Evolutionary conservation across 306 rosid genomes (phyloP).

Genomic region (Erythrophleum fordii): DNA sequence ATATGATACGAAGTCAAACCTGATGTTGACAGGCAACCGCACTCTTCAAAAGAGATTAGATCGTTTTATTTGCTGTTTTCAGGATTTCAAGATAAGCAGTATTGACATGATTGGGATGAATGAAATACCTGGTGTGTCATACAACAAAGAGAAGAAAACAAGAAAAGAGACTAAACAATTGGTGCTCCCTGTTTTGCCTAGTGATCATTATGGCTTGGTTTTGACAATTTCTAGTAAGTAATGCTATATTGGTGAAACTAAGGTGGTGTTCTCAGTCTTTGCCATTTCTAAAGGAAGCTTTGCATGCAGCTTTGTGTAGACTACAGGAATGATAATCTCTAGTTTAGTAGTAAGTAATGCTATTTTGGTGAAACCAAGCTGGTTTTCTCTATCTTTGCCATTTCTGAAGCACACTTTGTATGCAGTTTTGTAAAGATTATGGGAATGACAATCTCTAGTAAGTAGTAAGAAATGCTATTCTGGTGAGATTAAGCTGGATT

Average conservation of each 20-base stretch:
- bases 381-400: conserved; percentile 1
- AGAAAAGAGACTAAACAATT: conserved; percentile 63
- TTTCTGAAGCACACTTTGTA: conserved; percentile 42
- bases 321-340: conserved; percentile 3
- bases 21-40: conserved; percentile 78
- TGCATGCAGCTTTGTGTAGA: conserved; percentile 55
- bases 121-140: conserved; percentile 60
- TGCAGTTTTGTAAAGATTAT: conserved; percentile 52
- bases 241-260: conserved; percentile 18
- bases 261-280: conserved; percentile 11
- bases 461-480: conserved; percentile 31
- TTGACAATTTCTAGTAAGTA: conserved; percentile 58
- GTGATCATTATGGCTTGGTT: conserved; percentile 91
- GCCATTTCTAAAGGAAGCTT: conserved; percentile 41
- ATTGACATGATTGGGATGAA: conserved; percentile 89
- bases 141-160: conserved; percentile 80
- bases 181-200: conserved; percentile 89
- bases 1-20: conserved; percentile 91
- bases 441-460: background rate
- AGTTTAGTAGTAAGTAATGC: conserved; percentile 37
- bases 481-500: conserved; percentile 16
- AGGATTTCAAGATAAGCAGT: conserved; percentile 59
- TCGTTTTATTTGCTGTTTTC: conserved; percentile 71
- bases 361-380: conserved; percentile 19
- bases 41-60: conserved; percentile 74